These are phyloP conservation scores for Verticillium longisporum DNA, from an alignment of 2,329 filamentous ascomycete species.

Conservation along the genomic window DNA sequence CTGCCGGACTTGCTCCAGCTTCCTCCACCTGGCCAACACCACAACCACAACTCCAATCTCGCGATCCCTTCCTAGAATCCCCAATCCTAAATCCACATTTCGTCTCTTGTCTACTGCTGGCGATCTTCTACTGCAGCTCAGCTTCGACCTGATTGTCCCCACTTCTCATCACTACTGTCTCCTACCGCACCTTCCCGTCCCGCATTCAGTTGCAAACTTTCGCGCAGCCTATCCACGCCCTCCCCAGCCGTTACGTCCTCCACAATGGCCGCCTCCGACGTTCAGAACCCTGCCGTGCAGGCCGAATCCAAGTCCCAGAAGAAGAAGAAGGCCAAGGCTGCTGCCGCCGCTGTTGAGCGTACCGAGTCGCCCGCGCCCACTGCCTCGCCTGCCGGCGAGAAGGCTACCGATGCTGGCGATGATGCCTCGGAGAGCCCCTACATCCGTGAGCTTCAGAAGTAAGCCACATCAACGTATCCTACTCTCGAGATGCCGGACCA, in stretches of 20 bases:
- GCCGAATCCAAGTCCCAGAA: conserved; percentile 59
- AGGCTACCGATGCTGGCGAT: conserved; percentile 33
- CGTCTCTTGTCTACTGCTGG: not conserved
- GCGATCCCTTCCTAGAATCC: not conserved
- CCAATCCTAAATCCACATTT: not conserved
- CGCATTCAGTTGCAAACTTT: not conserved
- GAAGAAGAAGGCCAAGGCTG: conserved; percentile 63
- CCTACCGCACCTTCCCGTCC: not conserved
- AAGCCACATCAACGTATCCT: conserved; percentile 24
- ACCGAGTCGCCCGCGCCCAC: conserved; percentile 50
- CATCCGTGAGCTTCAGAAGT: conserved; percentile 89
- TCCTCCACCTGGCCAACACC: not conserved
- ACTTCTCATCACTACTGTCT: not conserved
- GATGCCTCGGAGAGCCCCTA: conserved; percentile 69
- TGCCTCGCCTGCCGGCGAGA: conserved; percentile 31
- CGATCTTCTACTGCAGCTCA: not conserved
- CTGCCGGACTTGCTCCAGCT: not conserved
- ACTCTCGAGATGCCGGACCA: conserved; percentile 5
- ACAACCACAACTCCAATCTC: not conserved
- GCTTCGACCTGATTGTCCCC: not conserved
- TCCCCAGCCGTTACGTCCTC: not conserved
- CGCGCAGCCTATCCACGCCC: conserved; percentile 2
- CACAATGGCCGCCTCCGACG: conserved; percentile 57
- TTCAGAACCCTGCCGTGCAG: conserved; percentile 55
- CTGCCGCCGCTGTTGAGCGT: conserved; percentile 51